Percentiles rank a stretch among this genome's conserved stretches.
Conservation (phyloP, 2,329 filamentous ascomycete genomes). For the Nemania sp. region DNA sequence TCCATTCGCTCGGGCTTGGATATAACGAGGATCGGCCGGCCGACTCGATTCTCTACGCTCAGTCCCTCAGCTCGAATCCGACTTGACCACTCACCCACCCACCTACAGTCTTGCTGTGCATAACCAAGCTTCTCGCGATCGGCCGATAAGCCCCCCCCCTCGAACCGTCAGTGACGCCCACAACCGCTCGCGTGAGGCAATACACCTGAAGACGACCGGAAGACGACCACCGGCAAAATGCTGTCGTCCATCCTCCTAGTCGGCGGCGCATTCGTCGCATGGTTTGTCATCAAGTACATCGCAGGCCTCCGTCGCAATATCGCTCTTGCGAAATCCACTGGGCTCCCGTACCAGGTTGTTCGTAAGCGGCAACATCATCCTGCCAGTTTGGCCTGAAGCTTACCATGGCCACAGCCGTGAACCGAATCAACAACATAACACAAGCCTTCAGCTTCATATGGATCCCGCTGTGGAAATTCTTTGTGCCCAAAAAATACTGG, state of each 20-base stretch:
- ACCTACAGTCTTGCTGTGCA: neutral
- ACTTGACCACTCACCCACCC: no score
- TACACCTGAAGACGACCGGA: no score
- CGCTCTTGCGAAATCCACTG: slow-evolving; percentile 53
- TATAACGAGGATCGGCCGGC: slow-evolving; percentile 22
- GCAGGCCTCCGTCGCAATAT: slow-evolving; percentile 51
- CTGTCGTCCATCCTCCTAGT: slow-evolving; percentile 46
- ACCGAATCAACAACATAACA: slow-evolving; percentile 58
- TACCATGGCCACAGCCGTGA: slow-evolving; percentile 46
- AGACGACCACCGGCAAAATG: slow-evolving; percentile 33
- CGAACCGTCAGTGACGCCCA: neutral
- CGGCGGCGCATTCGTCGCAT: slow-evolving; percentile 42
- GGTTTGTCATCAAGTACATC: slow-evolving; percentile 39
- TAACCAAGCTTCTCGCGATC: slow-evolving; percentile 1
- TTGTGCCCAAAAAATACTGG: slow-evolving; percentile 59
- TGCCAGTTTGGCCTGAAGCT: slow-evolving; percentile 8
- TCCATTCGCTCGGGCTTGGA: neutral
- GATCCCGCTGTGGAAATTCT: slow-evolving; percentile 57
- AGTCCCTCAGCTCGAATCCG: neutral
- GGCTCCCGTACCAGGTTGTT: slow-evolving; percentile 56
- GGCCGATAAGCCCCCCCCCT: neutral
- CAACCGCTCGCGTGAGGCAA: neutral
- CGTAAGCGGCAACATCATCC: slow-evolving; percentile 49
- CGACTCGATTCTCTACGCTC: slow-evolving; percentile 13
- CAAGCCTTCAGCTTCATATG: slow-evolving; percentile 58